Conservation (phyloP, 176 grass and related monocot genomes). For the Neostapfia colusana region DNA sequence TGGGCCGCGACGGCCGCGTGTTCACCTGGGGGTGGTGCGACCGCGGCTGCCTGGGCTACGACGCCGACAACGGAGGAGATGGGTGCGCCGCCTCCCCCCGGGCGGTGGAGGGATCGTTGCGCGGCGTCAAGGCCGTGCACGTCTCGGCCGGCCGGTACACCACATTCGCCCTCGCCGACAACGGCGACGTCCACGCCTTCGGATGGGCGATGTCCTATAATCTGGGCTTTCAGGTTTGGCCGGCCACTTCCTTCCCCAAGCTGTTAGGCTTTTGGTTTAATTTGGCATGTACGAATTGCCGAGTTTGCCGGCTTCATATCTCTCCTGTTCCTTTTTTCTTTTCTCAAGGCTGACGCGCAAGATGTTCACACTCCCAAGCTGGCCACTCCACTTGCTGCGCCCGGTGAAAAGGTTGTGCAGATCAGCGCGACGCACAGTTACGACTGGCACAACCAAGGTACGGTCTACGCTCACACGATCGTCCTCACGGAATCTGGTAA, state of each 20-base stretch:
- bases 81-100: slow-evolving; percentile 33
- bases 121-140: slow-evolving; percentile 45
- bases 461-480: slow-evolving; percentile 28
- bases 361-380: slow-evolving; percentile 35
- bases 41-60: slow-evolving; percentile 52
- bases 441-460: neutral
- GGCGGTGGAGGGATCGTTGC: slow-evolving; percentile 33
- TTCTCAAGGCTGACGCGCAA: slow-evolving; percentile 27
- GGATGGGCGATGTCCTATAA: slow-evolving; percentile 25
- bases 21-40: slow-evolving; percentile 64
- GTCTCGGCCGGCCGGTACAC: slow-evolving; percentile 45
- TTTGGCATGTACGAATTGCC: neutral
- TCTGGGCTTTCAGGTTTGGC: slow-evolving; percentile 50
- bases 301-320: neutral
- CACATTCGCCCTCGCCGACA: slow-evolving; percentile 52
- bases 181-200: slow-evolving; percentile 58
- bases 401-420: slow-evolving; percentile 46
- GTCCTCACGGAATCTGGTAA: slow-evolving; percentile 55
- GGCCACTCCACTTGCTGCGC: slow-evolving; percentile 29
- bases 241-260: neutral
- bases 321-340: neutral
- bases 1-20: slow-evolving; percentile 46
- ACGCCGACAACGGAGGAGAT: slow-evolving; percentile 15
- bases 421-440: slow-evolving; percentile 47
- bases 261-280: neutral